Evolutionary conservation across 768 basidiomycete species (phyloP), one percentile per base, ranked within the genome.

Genomic region (Lactarius hengduanensis): DNA sequence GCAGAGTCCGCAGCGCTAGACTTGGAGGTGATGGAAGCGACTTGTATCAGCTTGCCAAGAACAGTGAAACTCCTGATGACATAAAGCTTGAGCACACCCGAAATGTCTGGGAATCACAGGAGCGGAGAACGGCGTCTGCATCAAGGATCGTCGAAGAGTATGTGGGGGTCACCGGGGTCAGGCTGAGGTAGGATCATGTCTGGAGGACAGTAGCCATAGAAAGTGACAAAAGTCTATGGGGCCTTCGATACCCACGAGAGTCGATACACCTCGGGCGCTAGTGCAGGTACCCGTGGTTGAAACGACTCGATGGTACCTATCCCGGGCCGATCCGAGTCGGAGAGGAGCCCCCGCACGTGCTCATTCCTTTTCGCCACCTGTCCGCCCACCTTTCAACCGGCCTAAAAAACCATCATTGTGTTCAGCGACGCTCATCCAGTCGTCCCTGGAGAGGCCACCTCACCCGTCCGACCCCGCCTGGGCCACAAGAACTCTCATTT

Each of bases 81-180:
- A 41, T 80, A 77, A 54, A 79, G 65, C 55, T 77, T 79, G 71
- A 80, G 78, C 41, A n/a, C n/a, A 84, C 74, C 40, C 77, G 79
- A 70, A 84, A 84, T 10, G 76, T 69, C 2, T 78, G 76, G 10
- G 76, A 77, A 62, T 84, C 82, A 1, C 75, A 70, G 11, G 82
- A 78, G 55, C 76, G 77, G 43, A 84, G 72, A 53, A 80, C 74
- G 65, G 82, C 71, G 67, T 83, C 81, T 10, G 80, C 80, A 18
- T 79, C 77, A 26, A 61, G n/a, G 71, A 54, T 79, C 30, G 18
- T 65, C 32, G n/a, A 62, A 32, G 16, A 41, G 30, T 18, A n/a
- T 18, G 20, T 34, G 16, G 1, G 61, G n/a, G 2, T 50, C 13
- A 15, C 26, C 9, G 13, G 10, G 22, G 15, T 53, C 10, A 26